A percentile compares a stretch with the other conserved stretches of the same genome.
These are phyloP conservation scores for Funneliformis caledonium DNA, from an alignment of 371 early-diverging fungal genomes.

Conservation along the genomic window DNA sequence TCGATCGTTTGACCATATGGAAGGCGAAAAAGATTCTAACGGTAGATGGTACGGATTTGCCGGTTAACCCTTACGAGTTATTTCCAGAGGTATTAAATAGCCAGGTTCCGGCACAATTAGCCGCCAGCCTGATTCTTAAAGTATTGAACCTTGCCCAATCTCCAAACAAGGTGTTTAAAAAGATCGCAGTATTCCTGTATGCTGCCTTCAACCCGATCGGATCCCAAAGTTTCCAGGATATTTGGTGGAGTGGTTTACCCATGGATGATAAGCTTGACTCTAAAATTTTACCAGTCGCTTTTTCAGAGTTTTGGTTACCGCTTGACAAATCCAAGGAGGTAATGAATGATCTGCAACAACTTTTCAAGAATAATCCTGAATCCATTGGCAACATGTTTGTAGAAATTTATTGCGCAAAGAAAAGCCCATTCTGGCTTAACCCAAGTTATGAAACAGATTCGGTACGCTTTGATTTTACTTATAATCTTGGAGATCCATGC, in stretches of 20 bases:
- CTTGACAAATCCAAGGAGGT: not conserved
- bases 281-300: not conserved
- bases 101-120: not conserved
- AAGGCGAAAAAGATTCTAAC: not conserved
- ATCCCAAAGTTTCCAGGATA: not conserved
- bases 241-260: not conserved
- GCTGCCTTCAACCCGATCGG: not conserved
- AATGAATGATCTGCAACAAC: not conserved
- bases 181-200: not conserved
- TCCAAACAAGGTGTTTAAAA: not conserved
- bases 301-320: not conserved
- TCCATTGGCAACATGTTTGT: not conserved
- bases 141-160: not conserved
- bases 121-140: not conserved
- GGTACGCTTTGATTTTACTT: not conserved
- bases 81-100: not conserved
- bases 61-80: not conserved
- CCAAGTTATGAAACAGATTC: not conserved
- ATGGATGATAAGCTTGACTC: not conserved
- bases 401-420: not conserved
- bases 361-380: not conserved
- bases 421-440: not conserved
- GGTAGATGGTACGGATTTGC: not conserved
- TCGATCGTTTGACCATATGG: constrained; percentile 5
- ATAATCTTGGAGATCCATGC: not conserved